These are phyloP conservation scores for Boletus bicolor DNA, from an alignment of 768 basidiomycete genomes.

Conservation along the genomic window DNA sequence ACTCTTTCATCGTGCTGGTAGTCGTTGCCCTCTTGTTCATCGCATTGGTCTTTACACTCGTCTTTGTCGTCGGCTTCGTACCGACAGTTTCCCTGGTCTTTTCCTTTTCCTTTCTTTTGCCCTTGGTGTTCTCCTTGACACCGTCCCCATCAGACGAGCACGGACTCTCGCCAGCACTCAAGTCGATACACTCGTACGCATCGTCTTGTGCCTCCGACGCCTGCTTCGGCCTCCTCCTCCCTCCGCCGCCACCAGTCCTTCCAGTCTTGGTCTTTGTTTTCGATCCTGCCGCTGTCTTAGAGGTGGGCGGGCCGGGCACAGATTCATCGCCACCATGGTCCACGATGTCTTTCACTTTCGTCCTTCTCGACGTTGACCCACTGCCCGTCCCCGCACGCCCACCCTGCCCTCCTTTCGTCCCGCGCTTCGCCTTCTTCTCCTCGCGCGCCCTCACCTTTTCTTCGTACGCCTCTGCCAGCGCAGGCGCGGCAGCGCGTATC, in stretches of 20 bases:
- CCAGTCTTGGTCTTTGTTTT: conserved; percentile 8
- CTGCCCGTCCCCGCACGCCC: not conserved
- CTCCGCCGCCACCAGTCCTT: not conserved
- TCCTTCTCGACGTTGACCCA: not conserved
- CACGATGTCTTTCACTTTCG: not conserved
- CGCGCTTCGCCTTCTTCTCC: conserved; percentile 36
- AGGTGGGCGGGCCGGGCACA: conserved; percentile 1
- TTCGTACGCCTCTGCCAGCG: conserved; percentile 61
- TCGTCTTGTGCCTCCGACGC: conserved; percentile 26
- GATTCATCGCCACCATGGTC: not conserved
- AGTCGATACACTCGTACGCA: conserved; percentile 24
- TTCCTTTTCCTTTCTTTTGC: conserved; percentile 10
- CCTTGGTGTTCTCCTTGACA: not conserved
- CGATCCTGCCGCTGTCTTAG: conserved; percentile 3
- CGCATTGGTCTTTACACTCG: not conserved
- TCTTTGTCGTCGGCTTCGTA: not conserved
- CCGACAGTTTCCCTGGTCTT: not conserved
- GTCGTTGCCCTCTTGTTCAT: not conserved
- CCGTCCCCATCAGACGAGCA: conserved; percentile 17
- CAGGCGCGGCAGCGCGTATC: conserved; percentile 63
- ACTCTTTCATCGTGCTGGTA: conserved; percentile 10
- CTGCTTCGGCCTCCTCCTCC: conserved; percentile 19
- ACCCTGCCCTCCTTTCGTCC: conserved; percentile 18
- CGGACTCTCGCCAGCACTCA: conserved; percentile 24
- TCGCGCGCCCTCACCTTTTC: conserved; percentile 50